These are phyloP conservation scores for Protea cynaroides DNA, from an alignment of 164 flowering plant genomes.

Conservation along the genomic window DNA sequence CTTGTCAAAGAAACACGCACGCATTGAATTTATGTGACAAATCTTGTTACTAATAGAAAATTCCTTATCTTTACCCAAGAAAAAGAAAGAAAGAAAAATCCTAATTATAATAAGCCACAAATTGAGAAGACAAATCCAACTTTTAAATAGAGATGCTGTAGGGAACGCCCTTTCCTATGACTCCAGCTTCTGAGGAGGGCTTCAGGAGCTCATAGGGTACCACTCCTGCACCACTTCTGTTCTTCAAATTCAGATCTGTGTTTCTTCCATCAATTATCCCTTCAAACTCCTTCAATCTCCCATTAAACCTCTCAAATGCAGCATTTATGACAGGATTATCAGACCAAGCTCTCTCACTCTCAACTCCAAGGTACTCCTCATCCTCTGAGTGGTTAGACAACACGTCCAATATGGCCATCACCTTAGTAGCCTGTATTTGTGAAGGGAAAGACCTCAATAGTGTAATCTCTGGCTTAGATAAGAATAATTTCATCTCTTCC, in stretches of 20 bases:
- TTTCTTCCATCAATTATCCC: conserved; percentile 22
- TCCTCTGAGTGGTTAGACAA: conserved; percentile 28
- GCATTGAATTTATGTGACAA: too few species aligned
- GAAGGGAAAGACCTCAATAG: conserved; percentile 23
- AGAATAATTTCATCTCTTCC: conserved; percentile 6
- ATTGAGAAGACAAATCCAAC: not conserved
- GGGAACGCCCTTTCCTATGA: conserved; percentile 16
- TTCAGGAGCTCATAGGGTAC: conserved; percentile 29
- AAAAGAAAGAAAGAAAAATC: too few species aligned
- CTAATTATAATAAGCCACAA: too few species aligned
- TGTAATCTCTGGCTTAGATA: conserved; percentile 14
- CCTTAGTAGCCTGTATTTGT: conserved; percentile 23
- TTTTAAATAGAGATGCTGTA: conserved; percentile 18
- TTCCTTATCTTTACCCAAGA: too few species aligned
- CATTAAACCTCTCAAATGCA: conserved; percentile 21
- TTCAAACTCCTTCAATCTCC: conserved; percentile 23
- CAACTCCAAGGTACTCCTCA: conserved; percentile 32
- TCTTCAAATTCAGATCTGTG: conserved; percentile 13
- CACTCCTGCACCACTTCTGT: conserved; percentile 31
- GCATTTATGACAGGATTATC: conserved; percentile 13
- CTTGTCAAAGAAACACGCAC: conserved; percentile 6
- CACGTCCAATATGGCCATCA: conserved; percentile 22
- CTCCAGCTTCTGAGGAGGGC: conserved; percentile 30
- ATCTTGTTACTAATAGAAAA: too few species aligned
- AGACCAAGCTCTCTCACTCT: conserved; percentile 19